Conservation (phyloP, 495 filamentous ascomycete species). For the Penicillium salamii region DNA sequence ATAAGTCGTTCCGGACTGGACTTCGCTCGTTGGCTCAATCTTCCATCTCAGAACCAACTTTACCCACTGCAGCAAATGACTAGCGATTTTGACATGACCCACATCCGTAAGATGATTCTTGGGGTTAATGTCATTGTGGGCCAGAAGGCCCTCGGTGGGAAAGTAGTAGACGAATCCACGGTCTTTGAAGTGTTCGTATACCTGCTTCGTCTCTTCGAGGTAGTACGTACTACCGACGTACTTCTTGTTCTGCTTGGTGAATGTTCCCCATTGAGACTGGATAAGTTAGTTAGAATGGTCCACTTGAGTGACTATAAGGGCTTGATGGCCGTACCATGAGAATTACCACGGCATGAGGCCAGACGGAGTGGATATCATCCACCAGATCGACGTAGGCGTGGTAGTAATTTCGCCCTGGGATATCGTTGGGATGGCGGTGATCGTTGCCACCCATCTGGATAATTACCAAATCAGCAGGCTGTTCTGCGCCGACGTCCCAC, state of each 20-base stretch:
- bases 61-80: slow-evolving; percentile 59
- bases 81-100: slow-evolving; percentile 65
- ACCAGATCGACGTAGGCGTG: slow-evolving; percentile 58
- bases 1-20: slow-evolving; percentile 60
- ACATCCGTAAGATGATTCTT: slow-evolving; percentile 64
- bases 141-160: slow-evolving; percentile 63
- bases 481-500: slow-evolving; percentile 59
- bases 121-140: slow-evolving; percentile 68
- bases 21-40: slow-evolving; percentile 59
- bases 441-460: slow-evolving; percentile 72
- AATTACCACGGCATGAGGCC: slow-evolving; percentile 60
- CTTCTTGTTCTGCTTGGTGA: slow-evolving; percentile 49
- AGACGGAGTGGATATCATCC: slow-evolving; percentile 57
- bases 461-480: slow-evolving; percentile 62
- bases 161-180: slow-evolving; percentile 65
- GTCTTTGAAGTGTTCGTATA: slow-evolving; percentile 56
- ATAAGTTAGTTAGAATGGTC: background rate
- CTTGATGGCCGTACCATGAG: slow-evolving; percentile 63
- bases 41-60: slow-evolving; percentile 58
- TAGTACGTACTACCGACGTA: slow-evolving; percentile 49
- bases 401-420: slow-evolving; percentile 51
- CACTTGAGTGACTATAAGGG: too few species aligned
- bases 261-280: slow-evolving; percentile 63
- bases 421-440: slow-evolving; percentile 56
- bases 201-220: slow-evolving; percentile 51